A percentile compares a stretch with the other conserved stretches of the same genome.
Evolutionary conservation across 2,329 filamentous ascomycete species (phyloP).

Genomic region (Scytalidium sp.): DNA sequence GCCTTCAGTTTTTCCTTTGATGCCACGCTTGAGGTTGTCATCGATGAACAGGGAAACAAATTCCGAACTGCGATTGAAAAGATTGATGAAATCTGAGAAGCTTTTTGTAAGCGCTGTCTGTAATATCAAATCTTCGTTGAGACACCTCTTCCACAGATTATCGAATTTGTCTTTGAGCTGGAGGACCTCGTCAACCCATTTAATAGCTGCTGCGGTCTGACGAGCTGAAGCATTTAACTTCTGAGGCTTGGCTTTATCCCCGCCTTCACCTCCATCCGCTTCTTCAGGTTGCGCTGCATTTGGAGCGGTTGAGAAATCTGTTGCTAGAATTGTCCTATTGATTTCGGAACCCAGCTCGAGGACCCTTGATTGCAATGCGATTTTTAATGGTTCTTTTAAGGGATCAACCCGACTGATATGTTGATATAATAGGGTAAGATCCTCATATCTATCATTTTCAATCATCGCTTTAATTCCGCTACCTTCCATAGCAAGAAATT

Average conservation of each 20-base stretch:
- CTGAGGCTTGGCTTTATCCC: slow-evolving; percentile 44
- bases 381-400: slow-evolving; percentile 67
- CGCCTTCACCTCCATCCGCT: slow-evolving; percentile 47
- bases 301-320: slow-evolving; percentile 44
- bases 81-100: slow-evolving; percentile 90
- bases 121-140: slow-evolving; percentile 70
- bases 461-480: slow-evolving; percentile 89
- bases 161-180: slow-evolving; percentile 88
- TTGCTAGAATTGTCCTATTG: slow-evolving; percentile 63
- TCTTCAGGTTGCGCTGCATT: slow-evolving; percentile 42
- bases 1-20: slow-evolving; percentile 86
- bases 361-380: slow-evolving; percentile 70
- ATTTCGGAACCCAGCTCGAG: slow-evolving; percentile 79
- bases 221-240: slow-evolving; percentile 62
- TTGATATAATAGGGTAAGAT: slow-evolving; percentile 77
- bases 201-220: slow-evolving; percentile 82
- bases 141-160: slow-evolving; percentile 69
- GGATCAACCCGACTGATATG: slow-evolving; percentile 75
- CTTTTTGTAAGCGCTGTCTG: slow-evolving; percentile 82
- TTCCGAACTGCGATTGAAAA: slow-evolving; percentile 81
- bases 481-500: slow-evolving; percentile 79
- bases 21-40: slow-evolving; percentile 89
- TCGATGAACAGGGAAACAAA: slow-evolving; percentile 97
- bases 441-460: slow-evolving; percentile 78
- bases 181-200: slow-evolving; percentile 93